Percentiles rank a stretch among this genome's conserved stretches.
Conservation (phyloP, 2,329 filamentous ascomycete species). For the Exophiala oligosperma region DNA sequence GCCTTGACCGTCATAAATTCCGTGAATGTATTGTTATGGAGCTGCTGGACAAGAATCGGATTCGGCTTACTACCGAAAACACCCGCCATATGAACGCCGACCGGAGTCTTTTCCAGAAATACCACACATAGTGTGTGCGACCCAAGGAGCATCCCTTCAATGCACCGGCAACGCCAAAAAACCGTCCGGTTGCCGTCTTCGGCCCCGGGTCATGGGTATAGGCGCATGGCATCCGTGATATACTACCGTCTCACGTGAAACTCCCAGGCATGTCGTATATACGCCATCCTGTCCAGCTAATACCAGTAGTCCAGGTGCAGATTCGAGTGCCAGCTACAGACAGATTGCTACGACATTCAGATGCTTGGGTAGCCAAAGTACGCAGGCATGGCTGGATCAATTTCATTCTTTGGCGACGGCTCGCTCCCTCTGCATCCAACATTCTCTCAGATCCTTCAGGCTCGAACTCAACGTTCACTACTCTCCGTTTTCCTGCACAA, state of each 20-base stretch:
- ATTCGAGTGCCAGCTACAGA: not conserved
- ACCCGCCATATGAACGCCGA: not conserved
- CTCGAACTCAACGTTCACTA: not conserved
- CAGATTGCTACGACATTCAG: not conserved
- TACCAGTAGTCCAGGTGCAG: not conserved
- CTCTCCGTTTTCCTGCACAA: conserved; percentile 5
- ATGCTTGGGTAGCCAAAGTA: not conserved
- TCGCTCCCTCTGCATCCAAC: not conserved
- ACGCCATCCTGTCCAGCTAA: not conserved
- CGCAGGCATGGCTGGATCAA: not conserved
- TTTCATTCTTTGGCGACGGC: conserved; percentile 4
- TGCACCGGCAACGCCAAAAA: not conserved
- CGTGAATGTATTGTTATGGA: no score
- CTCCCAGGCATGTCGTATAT: not conserved
- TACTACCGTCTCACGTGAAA: not conserved
- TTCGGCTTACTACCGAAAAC: not conserved
- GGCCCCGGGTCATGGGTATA: not conserved
- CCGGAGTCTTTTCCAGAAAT: not conserved
- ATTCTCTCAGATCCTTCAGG: not conserved
- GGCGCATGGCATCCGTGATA: not conserved
- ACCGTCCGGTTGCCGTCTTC: not conserved
- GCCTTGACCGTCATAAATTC: no score
- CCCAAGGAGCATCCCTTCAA: not conserved
- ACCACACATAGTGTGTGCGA: not conserved
- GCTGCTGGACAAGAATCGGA: no score